Base-by-base conservation (phyloP, 495 filamentous ascomycete genomes). In the Pseudoneurospora amorphoporcata region DNA sequence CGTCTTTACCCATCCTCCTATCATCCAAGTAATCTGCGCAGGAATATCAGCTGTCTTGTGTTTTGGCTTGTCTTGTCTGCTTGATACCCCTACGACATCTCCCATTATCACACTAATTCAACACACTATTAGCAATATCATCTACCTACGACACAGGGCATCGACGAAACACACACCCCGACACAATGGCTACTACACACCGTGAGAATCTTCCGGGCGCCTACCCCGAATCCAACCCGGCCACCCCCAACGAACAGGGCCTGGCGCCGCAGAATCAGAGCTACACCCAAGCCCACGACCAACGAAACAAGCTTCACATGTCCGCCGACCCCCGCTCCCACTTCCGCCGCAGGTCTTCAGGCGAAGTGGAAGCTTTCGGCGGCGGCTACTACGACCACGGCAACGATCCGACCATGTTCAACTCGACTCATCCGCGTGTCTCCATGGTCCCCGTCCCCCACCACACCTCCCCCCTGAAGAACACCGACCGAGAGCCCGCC, bases 281-380 rank as follows among this genome's bases (percentile, higher is more conserved):
- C 45, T 35, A 37, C 17, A 32, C 68, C 29, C 70, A 71, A 29
- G 38, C 35, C 35, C 72, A 61, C 23, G 29, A 43, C 23, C 73
- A 81, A 3, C 77, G 70, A 42, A 79, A 79, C 53, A 81, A 79
- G 70, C 73, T 82, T 53, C 81, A 80, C 72, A 82, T 80, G 68
- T 68, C 76, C 35, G 70, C 70, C 29, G 77, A 82, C 23, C 77
- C 77, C 8, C 75, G 80, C 61, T 70, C 73, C 61, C 81, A 83
- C 37, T 71, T 65, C 70, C 3, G 39, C 38, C 23, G 58, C 10
- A 41, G 40, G 29, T 71, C 42, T 7, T 69, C 45, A 2, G 76
- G 53, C 53, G 53, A 76, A 61, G 73, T 70, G 14, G 58, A 23
- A 23, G 23, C 23, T 23, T 23, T 76, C 2, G 73, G 72, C 16